Evolutionary conservation across 2,329 filamentous ascomycete species (phyloP).

Genomic region (Aspergillus sp.): DNA sequence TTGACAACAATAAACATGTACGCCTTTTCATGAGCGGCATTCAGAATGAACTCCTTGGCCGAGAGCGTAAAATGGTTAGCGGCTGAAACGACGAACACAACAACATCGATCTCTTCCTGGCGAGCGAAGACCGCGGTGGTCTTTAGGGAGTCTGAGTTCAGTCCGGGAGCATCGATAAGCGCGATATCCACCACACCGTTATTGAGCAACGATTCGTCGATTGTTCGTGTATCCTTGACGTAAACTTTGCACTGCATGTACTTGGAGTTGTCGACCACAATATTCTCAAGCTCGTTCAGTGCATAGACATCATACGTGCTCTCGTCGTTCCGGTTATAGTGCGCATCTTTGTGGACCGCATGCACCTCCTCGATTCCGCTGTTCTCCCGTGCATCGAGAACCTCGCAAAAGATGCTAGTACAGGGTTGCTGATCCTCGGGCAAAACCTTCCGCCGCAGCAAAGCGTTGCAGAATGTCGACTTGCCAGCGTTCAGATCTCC

Average conservation of each 20-base stretch:
- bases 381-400: slow-evolving; percentile 88
- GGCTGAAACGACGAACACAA: slow-evolving; percentile 96
- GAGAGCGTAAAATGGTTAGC: slow-evolving; percentile 97
- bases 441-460: slow-evolving; percentile 84
- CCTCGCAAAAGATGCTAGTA: slow-evolving; percentile 97
- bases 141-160: slow-evolving; percentile 95
- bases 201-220: slow-evolving; percentile 91
- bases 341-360: slow-evolving; percentile 76
- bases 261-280: slow-evolving; percentile 82
- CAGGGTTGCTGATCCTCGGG: slow-evolving; percentile 98
- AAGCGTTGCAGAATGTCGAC: slow-evolving; percentile 98
- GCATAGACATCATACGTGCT: slow-evolving; percentile 87
- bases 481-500: slow-evolving; percentile 97
- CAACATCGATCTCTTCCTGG: slow-evolving; percentile 97
- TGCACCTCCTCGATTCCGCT: slow-evolving; percentile 91
- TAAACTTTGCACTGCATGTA: slow-evolving; percentile 98
- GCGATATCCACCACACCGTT: slow-evolving; percentile 98
- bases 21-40: slow-evolving; percentile 91
- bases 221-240: slow-evolving; percentile 80
- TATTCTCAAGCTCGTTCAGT: slow-evolving; percentile 75
- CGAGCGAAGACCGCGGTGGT: slow-evolving; percentile 95
- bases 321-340: slow-evolving; percentile 87
- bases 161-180: slow-evolving; percentile 89
- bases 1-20: slow-evolving; percentile 99
- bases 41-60: slow-evolving; percentile 96